Evolutionary conservation across 2,329 filamentous ascomycete genomes (phyloP), one percentile per base, ranked within the genome.

Genomic region (Pestalotiopsis fici): DNA sequence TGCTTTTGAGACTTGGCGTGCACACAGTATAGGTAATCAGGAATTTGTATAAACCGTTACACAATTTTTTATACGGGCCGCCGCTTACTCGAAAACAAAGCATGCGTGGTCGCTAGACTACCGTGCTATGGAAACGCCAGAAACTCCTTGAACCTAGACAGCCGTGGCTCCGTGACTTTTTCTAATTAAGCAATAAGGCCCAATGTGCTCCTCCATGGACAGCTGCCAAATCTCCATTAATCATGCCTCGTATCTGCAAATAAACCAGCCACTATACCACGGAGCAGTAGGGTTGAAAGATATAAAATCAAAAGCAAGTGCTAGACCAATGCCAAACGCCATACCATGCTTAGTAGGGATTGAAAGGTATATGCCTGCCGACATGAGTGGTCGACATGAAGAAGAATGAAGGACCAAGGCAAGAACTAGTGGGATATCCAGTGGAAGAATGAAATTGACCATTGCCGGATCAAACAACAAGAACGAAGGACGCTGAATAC

Each of bases 241-340:
- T 76, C 75, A 71, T 76, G 72, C 73, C 66, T 76, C 74, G 69
- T 76, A 65, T 70, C 73, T 73, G 67, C 72, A 70, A 73, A 70
- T 35, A 43, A 37, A 60, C n/a, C 21, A 67, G 67, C 67, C 50
- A 28, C 39, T 56, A 64, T 64, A 55, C 50, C 18, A 64, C 39
- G 47, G 47, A 39, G 39, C 31, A 21, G 18, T 21, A 50, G 43
- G 18, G 43, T 50, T n/a, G n/a, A n/a, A 35, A 35, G 6, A 35
- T 7, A 35, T 35, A 35, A 35, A 27, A 43, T n/a, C n/a, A n/a
- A 57, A 39, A 57, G 39, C 64, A 54, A 61, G 23, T 27, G 21
- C 21, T 25, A 55, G 43, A 12, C 21, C 28, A 35, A 66, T 66
- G 39, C 64, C 64, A 50, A 61, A 66, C 56, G 56, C 64, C 64